Percentiles rank a stretch among this genome's conserved stretches.
These are phyloP conservation scores for Penicillium sp. DNA, from an alignment of 2,329 filamentous ascomycete genomes.

Conservation along the genomic window DNA sequence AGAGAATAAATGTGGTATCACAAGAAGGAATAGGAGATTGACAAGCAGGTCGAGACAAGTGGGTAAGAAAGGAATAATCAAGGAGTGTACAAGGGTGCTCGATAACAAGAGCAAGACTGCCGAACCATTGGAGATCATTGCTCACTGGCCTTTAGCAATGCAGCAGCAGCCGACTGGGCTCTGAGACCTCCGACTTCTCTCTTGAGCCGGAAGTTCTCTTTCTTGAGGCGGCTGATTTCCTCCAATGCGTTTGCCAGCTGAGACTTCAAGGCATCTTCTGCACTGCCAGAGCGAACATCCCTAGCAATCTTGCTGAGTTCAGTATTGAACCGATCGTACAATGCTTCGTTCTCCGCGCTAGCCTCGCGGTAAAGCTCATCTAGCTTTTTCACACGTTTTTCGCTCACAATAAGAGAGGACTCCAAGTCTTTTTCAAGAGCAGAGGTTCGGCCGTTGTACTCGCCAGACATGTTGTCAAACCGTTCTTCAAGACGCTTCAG, in stretches of 20 bases:
- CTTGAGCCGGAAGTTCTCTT: constrained; percentile 81
- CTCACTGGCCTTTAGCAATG: constrained; percentile 34
- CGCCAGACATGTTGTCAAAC: constrained; percentile 61
- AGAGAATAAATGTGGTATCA: constrained; percentile 20
- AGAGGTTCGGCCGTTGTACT: constrained; percentile 62
- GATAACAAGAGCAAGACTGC: not conserved
- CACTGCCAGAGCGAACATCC: constrained; percentile 73
- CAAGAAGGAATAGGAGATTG: constrained; percentile 13
- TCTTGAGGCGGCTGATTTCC: constrained; percentile 74
- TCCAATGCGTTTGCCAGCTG: constrained; percentile 74
- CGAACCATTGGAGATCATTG: constrained; percentile 14
- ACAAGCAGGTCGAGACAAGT: constrained; percentile 1
- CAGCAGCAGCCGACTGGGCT: constrained; percentile 46
- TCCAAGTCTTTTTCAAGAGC: constrained; percentile 71
- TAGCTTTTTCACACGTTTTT: constrained; percentile 76
- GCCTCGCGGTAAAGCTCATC: constrained; percentile 88
- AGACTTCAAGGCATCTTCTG: constrained; percentile 73
- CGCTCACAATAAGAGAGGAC: constrained; percentile 68
- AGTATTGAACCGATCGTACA: constrained; percentile 91
- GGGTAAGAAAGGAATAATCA: constrained; percentile 5
- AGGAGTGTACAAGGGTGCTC: not conserved
- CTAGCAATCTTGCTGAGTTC: constrained; percentile 82
- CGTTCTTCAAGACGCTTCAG: constrained; percentile 68
- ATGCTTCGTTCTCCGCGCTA: constrained; percentile 85
- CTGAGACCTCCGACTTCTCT: constrained; percentile 75